Base-by-base conservation (phyloP, 345 rosid species). In the Gossypium herbaceum region DNA sequence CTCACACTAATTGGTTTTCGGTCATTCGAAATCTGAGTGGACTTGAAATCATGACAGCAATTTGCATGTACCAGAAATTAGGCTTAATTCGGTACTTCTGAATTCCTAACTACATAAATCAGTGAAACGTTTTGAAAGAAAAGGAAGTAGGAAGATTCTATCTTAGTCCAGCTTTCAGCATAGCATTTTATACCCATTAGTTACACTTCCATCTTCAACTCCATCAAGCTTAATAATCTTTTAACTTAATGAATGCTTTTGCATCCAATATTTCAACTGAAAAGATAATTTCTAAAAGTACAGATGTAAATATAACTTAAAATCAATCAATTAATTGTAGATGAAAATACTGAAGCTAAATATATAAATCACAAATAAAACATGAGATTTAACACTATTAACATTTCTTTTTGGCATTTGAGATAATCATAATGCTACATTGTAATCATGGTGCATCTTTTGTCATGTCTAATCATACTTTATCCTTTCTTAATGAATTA, bases 401-500 rank as follows among this genome's bases (percentile, higher is more conserved):
- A 58, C 62, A 58, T 58, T 75, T 48, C 68, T 55, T 65, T 34
- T 13, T 72, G 76, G 82, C 63, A 64, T 11, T 79, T 12, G 52
- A n/a, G 74, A 59, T 29, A 54, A 20, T 50, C 39, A 58, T 16
- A 7, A 16, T 34, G 9, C 41, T 54, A n/a, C 1, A 55, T 20
- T 69, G 55, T 55, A 39, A 66, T 45, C 17, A 44, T 12, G 59
- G 51, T 74, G 79, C 73, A 47, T 25, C 73, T 39, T 47, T 55
- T 39, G 48, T 77, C 65, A 71, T 39, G 73, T 57, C 76, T 73
- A 64, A 52, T 62, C 66, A 68, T 25, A 50, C 34, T 50, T 50
- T 27, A 25, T 68, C 15, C 55, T 47, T 17, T 67, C 74, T 63
- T 56, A 63, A 56, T 80, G 84, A 79, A 75, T 56, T 60, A 76